Evolutionary conservation across 805 yeast species (phyloP).

Genomic region (Myxozyma vanderwaltii): DNA sequence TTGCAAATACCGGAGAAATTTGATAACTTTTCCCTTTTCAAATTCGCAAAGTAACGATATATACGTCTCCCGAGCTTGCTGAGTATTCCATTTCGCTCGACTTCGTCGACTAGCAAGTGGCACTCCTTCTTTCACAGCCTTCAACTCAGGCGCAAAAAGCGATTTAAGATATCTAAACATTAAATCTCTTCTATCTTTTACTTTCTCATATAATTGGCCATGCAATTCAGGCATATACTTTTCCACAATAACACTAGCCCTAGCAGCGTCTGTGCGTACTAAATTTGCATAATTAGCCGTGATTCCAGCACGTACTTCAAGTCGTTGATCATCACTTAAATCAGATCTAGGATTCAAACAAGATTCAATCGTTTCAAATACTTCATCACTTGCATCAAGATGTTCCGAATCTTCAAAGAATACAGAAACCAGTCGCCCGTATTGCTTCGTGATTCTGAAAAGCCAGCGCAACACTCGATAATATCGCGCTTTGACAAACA

Average conservation of each 20-base stretch:
- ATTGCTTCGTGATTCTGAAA: constrained; percentile 56
- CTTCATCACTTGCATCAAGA: constrained; percentile 20
- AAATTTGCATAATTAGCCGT: constrained; percentile 25
- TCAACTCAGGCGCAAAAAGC: constrained; percentile 23
- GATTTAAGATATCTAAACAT: constrained; percentile 29
- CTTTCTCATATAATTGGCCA: constrained; percentile 20
- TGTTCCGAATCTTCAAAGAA: constrained; percentile 28
- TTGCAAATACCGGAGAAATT: constrained; percentile 27
- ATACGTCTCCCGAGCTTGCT: constrained; percentile 33
- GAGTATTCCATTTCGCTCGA: constrained; percentile 33
- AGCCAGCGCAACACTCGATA: constrained; percentile 60
- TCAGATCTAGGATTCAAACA: constrained; percentile 24
- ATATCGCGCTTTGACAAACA: constrained; percentile 58
- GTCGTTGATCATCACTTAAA: constrained; percentile 20
- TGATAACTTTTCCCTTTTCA: constrained; percentile 28
- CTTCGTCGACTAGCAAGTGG: neutral
- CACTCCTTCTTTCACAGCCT: constrained; percentile 13
- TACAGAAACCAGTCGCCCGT: constrained; percentile 51
- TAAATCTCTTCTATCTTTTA: constrained; percentile 16
- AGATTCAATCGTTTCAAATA: constrained; percentile 31
- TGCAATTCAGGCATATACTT: constrained; percentile 30
- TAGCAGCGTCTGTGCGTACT: constrained; percentile 26
- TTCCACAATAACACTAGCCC: constrained; percentile 29
- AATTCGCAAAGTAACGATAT: constrained; percentile 31
- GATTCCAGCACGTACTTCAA: constrained; percentile 25